Evolutionary conservation across 768 basidiomycete species (phyloP).

Genomic region (Suillus ampliporus): DNA sequence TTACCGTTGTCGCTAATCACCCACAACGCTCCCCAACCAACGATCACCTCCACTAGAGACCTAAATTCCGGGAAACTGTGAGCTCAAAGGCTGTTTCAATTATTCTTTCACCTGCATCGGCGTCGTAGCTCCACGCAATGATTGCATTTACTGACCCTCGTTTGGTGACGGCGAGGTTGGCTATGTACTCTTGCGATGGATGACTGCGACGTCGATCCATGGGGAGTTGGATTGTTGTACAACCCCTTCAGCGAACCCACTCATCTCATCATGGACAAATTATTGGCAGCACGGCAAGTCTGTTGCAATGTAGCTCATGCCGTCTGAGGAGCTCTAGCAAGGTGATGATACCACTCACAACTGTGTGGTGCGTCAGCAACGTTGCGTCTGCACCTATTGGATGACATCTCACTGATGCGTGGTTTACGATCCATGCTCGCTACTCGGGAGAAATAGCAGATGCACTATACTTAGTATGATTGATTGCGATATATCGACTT

Average conservation of each 20-base stretch:
- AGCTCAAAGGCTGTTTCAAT: background rate
- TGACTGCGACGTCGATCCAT: constrained; percentile 71
- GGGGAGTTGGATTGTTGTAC: constrained; percentile 27
- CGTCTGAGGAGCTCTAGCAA: background rate
- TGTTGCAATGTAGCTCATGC: background rate
- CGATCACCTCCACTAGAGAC: background rate
- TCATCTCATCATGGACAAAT: background rate
- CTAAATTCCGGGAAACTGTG: background rate
- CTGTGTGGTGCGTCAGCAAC: background rate
- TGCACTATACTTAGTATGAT: background rate
- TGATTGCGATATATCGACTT: background rate
- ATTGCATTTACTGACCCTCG: constrained; percentile 30
- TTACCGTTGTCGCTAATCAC: background rate
- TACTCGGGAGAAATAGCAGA: background rate
- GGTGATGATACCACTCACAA: background rate
- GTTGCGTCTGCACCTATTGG: background rate
- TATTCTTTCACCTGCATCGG: constrained; percentile 39
- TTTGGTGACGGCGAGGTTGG: constrained; percentile 31
- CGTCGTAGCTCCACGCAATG: constrained; percentile 37
- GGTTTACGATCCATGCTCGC: background rate
- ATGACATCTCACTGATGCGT: background rate
- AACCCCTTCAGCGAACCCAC: constrained; percentile 7
- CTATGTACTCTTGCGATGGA: constrained; percentile 72
- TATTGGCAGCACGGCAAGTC: background rate
- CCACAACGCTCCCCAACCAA: background rate